Percentiles rank a stretch among this genome's conserved stretches.
Conservation (phyloP, 176 grass and related monocot genomes). For the Neostapfia colusana region DNA sequence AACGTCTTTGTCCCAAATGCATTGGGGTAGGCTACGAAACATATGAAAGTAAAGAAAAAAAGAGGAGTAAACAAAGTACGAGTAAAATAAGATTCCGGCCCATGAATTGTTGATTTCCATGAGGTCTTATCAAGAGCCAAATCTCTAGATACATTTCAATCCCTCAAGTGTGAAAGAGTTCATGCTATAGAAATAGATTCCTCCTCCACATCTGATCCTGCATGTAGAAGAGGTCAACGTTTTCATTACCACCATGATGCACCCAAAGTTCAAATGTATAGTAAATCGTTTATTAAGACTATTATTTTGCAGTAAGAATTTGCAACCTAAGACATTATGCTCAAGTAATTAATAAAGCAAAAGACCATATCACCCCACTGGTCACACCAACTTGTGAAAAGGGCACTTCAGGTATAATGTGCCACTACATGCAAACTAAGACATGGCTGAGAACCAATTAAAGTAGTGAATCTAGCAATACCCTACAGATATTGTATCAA, state of each 20-base stretch:
- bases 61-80: too few species aligned
- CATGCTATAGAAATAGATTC: conserved; percentile 29
- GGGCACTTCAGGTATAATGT: background rate
- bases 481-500: background rate
- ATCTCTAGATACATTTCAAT: too few species aligned
- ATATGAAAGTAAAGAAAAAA: too few species aligned
- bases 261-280: background rate
- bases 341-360: background rate
- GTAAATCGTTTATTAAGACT: background rate
- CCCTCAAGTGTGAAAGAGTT: conserved; percentile 2
- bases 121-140: too few species aligned
- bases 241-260: background rate
- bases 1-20: too few species aligned
- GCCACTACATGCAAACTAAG: background rate
- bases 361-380: background rate
- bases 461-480: conserved; percentile 9
- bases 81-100: too few species aligned
- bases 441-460: background rate
- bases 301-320: background rate
- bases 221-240: conserved; percentile 14
- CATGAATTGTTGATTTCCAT: too few species aligned
- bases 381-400: background rate
- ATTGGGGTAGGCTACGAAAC: too few species aligned
- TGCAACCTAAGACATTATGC: background rate
- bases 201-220: conserved; percentile 34